phyloP scores from a whole-genome alignment of 2,329 filamentous ascomycete genomes.

The Arachnomyces sp. region DNA sequence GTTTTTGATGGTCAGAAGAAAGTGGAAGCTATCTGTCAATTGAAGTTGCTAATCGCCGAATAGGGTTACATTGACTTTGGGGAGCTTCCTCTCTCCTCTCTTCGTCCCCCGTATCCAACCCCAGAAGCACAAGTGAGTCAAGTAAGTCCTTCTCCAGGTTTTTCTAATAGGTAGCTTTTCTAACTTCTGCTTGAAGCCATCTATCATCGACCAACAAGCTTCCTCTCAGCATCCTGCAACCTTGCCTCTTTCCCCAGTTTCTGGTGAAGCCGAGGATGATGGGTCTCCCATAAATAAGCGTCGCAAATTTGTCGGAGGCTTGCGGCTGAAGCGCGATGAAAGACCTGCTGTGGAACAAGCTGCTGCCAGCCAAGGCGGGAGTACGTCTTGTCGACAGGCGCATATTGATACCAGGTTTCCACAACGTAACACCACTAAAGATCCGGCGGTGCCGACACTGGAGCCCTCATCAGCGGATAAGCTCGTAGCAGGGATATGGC shows the following conservation, averaged over 20 bases:
- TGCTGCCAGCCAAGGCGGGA: neutral
- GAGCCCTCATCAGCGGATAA: slow-evolving; percentile 43
- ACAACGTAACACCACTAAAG: slow-evolving; percentile 15
- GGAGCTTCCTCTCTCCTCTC: neutral
- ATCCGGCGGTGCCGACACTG: slow-evolving; percentile 29
- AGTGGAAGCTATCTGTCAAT: neutral
- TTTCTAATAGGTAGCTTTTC: no score
- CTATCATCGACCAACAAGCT: neutral
- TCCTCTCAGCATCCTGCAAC: neutral
- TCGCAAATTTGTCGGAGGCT: slow-evolving; percentile 25
- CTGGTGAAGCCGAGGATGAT: slow-evolving; percentile 5
- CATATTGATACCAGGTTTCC: slow-evolving; percentile 21
- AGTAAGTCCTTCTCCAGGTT: no score
- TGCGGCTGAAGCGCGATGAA: slow-evolving; percentile 17
- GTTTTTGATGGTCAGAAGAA: slow-evolving; percentile 3
- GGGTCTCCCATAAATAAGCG: slow-evolving; percentile 11
- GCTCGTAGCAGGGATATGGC: slow-evolving; percentile 43
- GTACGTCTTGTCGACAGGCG: slow-evolving; percentile 15
- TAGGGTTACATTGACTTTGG: slow-evolving; percentile 4
- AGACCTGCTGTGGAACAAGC: neutral
- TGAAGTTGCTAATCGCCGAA: no score
- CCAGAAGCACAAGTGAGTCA: no score
- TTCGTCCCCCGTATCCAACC: no score
- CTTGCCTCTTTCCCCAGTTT: slow-evolving; percentile 3
- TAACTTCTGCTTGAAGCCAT: no score